Evolutionary conservation across 2,329 filamentous ascomycete genomes (phyloP).

Genomic region (Neoascochyta sp.): DNA sequence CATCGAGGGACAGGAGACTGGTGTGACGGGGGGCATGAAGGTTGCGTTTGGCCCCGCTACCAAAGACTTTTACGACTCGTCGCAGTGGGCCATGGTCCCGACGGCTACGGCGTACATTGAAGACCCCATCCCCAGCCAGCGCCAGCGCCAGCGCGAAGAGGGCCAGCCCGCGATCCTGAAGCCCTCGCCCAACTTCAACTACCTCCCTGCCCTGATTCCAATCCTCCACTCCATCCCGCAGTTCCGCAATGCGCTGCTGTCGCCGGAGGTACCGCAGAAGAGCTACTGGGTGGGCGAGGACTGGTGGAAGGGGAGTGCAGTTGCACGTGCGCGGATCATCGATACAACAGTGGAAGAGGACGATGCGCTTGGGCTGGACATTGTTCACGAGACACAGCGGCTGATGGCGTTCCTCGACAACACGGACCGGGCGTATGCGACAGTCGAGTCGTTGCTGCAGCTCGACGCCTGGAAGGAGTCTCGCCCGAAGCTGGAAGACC

Average conservation of each 20-base stretch:
- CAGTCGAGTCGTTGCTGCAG: constrained; percentile 49
- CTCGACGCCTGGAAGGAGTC: constrained; percentile 38
- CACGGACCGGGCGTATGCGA: constrained; percentile 58
- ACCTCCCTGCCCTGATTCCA: constrained; percentile 56
- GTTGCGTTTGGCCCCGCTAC: constrained; percentile 54
- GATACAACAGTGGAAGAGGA: constrained; percentile 36
- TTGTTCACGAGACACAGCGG: constrained; percentile 57
- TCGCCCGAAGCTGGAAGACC: constrained; percentile 15
- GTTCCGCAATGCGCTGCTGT: constrained; percentile 55
- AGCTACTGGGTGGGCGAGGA: constrained; percentile 55
- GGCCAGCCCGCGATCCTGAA: constrained; percentile 57
- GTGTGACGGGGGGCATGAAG: constrained; percentile 45
- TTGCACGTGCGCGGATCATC: constrained; percentile 51
- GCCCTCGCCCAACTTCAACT: constrained; percentile 50
- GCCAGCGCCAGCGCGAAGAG: constrained; percentile 46
- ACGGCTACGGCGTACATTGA: constrained; percentile 50
- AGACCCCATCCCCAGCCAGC: constrained; percentile 50
- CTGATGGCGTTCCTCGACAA: constrained; percentile 59
- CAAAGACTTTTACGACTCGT: constrained; percentile 52
- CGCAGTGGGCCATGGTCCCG: constrained; percentile 55
- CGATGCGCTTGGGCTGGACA: constrained; percentile 32
- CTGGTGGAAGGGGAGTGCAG: constrained; percentile 60
- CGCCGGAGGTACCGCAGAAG: constrained; percentile 43
- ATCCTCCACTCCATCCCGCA: constrained; percentile 61
- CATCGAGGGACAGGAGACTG: constrained; percentile 51